Percentiles rank a stretch among this genome's conserved stretches.
phyloP scores from a whole-genome alignment of 176 grass and related monocot genomes.

The Avena atlantica region DNA sequence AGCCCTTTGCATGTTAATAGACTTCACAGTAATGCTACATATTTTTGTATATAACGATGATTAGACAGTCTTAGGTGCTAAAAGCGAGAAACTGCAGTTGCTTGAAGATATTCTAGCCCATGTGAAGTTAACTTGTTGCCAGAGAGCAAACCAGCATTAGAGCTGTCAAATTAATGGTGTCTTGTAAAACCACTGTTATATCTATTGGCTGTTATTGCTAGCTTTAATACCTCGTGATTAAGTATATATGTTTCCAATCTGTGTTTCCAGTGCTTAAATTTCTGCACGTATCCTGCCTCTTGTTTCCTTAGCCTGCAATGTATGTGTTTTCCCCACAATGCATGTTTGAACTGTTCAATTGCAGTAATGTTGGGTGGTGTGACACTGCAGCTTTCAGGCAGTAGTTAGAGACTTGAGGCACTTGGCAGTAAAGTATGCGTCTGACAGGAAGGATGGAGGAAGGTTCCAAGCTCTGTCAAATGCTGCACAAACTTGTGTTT shows the following conservation, averaged over 20 bases:
- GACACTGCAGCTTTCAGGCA: slow-evolving; percentile 57
- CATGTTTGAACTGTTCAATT: background rate
- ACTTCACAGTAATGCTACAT: background rate
- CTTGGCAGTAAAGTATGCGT: slow-evolving; percentile 61
- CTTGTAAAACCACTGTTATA: background rate
- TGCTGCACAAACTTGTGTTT: slow-evolving; percentile 61
- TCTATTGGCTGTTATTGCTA: background rate
- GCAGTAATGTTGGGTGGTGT: slow-evolving; percentile 24
- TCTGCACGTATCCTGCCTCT: background rate
- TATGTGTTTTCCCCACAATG: background rate
- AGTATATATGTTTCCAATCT: slow-evolving; percentile 9
- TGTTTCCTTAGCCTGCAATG: background rate
- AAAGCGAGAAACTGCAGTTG: background rate
- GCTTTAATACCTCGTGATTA: background rate
- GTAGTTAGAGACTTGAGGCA: slow-evolving; percentile 62
- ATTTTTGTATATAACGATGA: background rate
- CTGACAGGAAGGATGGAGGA: slow-evolving; percentile 58
- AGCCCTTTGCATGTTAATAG: background rate
- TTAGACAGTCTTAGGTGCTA: background rate
- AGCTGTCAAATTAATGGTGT: slow-evolving; percentile 4
- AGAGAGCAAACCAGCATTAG: background rate
- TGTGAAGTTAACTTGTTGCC: background rate
- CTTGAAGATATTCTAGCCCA: background rate
- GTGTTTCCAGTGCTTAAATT: background rate
- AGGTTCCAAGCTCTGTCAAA: slow-evolving; percentile 52